These are phyloP conservation scores for Pulveroboletus ravenelii DNA, from an alignment of 768 basidiomycete genomes.

Conservation along the genomic window DNA sequence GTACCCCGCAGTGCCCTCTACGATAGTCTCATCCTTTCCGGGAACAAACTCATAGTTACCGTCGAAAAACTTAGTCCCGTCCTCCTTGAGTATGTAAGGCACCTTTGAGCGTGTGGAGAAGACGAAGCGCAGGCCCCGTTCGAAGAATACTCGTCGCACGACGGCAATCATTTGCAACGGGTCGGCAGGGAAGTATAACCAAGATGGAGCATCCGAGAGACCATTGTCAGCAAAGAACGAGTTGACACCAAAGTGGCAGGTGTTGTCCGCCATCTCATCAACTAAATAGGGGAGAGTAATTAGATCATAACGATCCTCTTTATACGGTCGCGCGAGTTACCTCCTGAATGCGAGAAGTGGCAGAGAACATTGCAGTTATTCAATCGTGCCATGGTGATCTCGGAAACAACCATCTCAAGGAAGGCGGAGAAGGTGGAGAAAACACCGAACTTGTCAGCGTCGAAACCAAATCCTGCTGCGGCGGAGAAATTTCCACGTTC, in stretches of 20 bases:
- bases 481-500: slow-evolving; percentile 81
- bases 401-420: slow-evolving; percentile 86
- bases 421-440: slow-evolving; percentile 92
- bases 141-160: slow-evolving; percentile 75
- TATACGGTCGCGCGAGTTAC: slow-evolving; percentile 33
- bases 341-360: slow-evolving; percentile 88
- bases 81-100: slow-evolving; percentile 76
- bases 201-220: slow-evolving; percentile 71
- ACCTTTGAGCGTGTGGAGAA: slow-evolving; percentile 90
- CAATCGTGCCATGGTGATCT: slow-evolving; percentile 88
- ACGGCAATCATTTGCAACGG: slow-evolving; percentile 74
- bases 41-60: slow-evolving; percentile 74
- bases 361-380: slow-evolving; percentile 84
- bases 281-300: slow-evolving; percentile 33
- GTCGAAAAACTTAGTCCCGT: slow-evolving; percentile 65
- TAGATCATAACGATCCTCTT: not conserved
- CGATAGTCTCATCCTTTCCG: slow-evolving; percentile 79
- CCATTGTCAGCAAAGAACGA: slow-evolving; percentile 87
- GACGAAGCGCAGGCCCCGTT: slow-evolving; percentile 76
- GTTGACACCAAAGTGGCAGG: slow-evolving; percentile 72
- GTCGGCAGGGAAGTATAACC: slow-evolving; percentile 87
- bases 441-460: slow-evolving; percentile 75
- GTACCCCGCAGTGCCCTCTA: slow-evolving; percentile 74
- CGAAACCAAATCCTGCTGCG: slow-evolving; percentile 85
- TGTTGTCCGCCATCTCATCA: slow-evolving; percentile 65